Evolutionary conservation across 352 stramenopile species (phyloP).

Genomic region (Phytopythium mirpurense): DNA sequence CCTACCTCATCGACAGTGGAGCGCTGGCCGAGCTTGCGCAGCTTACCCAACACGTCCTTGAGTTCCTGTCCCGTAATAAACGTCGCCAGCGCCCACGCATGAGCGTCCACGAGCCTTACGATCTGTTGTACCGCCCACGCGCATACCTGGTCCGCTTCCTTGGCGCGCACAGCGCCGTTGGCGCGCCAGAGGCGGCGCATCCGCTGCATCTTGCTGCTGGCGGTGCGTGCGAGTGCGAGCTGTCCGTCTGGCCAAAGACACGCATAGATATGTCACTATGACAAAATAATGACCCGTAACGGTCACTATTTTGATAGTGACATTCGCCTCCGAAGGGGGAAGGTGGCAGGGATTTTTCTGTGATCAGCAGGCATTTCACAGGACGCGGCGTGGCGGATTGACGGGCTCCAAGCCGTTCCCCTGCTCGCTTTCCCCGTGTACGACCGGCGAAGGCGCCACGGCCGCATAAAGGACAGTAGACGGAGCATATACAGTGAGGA

Average conservation of each 20-base stretch:
- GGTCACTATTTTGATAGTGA: not conserved
- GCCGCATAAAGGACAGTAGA: too few species aligned
- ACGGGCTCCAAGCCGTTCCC: too few species aligned
- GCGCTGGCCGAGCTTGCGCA: conserved; percentile 49
- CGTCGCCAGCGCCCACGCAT: not conserved
- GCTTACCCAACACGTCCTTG: conserved; percentile 45
- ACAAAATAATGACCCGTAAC: not conserved
- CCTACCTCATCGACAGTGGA: conserved; percentile 51
- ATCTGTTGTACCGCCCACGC: too few species aligned
- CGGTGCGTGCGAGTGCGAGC: too few species aligned
- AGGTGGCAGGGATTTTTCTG: conserved; percentile 1
- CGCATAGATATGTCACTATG: not conserved
- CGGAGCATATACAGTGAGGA: not conserved
- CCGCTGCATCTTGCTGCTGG: conserved; percentile 6
- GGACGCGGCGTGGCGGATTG: not conserved
- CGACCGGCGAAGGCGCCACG: too few species aligned
- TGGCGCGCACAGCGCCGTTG: not conserved
- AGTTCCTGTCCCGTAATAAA: conserved; percentile 35
- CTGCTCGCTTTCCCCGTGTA: too few species aligned
- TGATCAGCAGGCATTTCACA: conserved; percentile 8
- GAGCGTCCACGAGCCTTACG: not conserved
- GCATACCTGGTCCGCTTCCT: conserved; percentile 2
- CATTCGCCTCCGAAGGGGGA: not conserved
- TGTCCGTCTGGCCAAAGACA: too few species aligned
- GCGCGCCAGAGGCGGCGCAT: conserved; percentile 1